Conservation (phyloP, 225 moss, liverwort and hornwort genomes). For the Physcomitrium patens region DNA sequence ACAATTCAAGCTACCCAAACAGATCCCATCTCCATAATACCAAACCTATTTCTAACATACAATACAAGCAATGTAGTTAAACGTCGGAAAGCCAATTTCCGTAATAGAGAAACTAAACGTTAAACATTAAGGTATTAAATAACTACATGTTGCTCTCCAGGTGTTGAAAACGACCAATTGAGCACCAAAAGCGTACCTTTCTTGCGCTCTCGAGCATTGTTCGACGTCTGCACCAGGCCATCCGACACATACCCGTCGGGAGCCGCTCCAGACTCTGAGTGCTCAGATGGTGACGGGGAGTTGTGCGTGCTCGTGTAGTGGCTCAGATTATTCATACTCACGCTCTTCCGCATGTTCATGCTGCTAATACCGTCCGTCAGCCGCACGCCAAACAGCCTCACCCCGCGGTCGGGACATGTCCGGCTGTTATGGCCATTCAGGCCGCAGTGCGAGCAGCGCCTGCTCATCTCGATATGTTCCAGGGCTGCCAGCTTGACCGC, state of each 20-base stretch:
- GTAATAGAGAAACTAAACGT: neutral
- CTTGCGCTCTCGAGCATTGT: slow-evolving; percentile 93
- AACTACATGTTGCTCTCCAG: too few species aligned
- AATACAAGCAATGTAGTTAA: too few species aligned
- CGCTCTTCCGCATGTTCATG: slow-evolving; percentile 92
- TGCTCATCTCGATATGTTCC: slow-evolving; percentile 95
- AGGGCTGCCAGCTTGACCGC: slow-evolving; percentile 63
- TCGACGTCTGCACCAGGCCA: slow-evolving; percentile 94
- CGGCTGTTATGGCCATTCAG: slow-evolving; percentile 97
- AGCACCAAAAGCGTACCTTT: slow-evolving; percentile 55
- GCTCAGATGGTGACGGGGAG: slow-evolving; percentile 84
- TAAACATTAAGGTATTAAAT: neutral
- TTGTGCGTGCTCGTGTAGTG: slow-evolving; percentile 80
- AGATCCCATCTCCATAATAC: too few species aligned
- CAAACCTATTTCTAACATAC: too few species aligned
- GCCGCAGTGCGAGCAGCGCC: slow-evolving; percentile 99
- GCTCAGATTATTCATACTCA: slow-evolving; percentile 91
- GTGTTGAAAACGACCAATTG: too few species aligned
- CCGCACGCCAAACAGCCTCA: slow-evolving; percentile 89
- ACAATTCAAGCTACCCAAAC: too few species aligned
- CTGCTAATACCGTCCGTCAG: slow-evolving; percentile 69
- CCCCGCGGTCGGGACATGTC: slow-evolving; percentile 97
- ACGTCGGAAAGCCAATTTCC: neutral
- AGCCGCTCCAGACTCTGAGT: slow-evolving; percentile 81
- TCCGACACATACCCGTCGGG: slow-evolving; percentile 97